These are phyloP conservation scores for Thelephora terrestris DNA, from an alignment of 1,284 basidiomycete genomes.

Conservation along the genomic window DNA sequence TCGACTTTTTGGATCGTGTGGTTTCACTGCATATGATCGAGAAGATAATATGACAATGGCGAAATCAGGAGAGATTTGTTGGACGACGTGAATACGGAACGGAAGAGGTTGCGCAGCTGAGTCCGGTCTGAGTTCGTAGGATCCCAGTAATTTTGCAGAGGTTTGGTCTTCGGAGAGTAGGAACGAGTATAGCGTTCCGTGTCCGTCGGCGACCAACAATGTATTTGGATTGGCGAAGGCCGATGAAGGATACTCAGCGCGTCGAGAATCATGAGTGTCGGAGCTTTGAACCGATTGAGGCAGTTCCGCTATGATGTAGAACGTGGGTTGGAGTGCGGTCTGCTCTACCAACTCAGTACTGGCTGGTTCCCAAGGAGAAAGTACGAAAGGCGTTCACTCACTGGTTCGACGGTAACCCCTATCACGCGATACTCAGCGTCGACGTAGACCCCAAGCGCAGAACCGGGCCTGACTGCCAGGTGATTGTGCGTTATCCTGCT, in stretches of 20 bases:
- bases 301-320: conserved; percentile 49
- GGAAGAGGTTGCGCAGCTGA: conserved; percentile 32
- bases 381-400: conserved; percentile 25
- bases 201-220: conserved; percentile 65
- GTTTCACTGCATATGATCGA: conserved; percentile 29
- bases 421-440: conserved; percentile 60
- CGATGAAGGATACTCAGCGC: conserved; percentile 71
- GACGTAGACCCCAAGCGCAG: conserved; percentile 53
- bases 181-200: conserved; percentile 57
- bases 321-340: conserved; percentile 42
- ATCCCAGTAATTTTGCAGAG: conserved; percentile 37
- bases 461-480: conserved; percentile 40
- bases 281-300: conserved; percentile 38
- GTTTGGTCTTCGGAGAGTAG: conserved; percentile 24
- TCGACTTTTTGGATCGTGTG: conserved; percentile 6
- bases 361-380: background rate
- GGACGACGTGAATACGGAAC: conserved; percentile 48
- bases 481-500: conserved; percentile 83
- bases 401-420: conserved; percentile 45
- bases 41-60: conserved; percentile 48
- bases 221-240: conserved; percentile 40
- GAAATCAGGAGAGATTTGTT: conserved; percentile 26
- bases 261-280: conserved; percentile 23
- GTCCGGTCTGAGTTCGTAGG: conserved; percentile 30
- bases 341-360: conserved; percentile 25